Conservation (phyloP, 108 stramenopile species). For the Pelagomonas calceolata region DNA sequence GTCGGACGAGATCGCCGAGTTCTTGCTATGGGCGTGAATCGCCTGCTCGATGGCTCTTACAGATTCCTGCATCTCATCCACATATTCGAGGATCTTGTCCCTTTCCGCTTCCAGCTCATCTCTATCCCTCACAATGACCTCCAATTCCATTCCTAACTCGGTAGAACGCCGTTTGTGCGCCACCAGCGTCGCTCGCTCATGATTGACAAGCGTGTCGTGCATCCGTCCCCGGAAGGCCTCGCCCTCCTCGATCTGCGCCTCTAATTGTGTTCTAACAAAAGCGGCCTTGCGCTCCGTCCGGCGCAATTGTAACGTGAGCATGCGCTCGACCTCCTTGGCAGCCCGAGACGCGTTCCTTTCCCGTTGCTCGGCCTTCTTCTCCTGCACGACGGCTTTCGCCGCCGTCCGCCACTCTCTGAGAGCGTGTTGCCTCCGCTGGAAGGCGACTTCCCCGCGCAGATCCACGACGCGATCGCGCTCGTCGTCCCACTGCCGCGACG, state of each 20-base stretch:
- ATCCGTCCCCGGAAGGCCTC: slow-evolving; percentile 8
- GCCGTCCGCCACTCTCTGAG: no score
- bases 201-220: slow-evolving; percentile 16
- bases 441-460: not conserved
- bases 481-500: not conserved
- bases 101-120: slow-evolving; percentile 15
- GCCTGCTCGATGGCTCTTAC: slow-evolving; percentile 12
- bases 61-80: slow-evolving; percentile 10
- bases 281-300: not conserved
- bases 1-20: slow-evolving; percentile 14
- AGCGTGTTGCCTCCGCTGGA: no score
- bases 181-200: slow-evolving; percentile 13
- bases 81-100: not conserved
- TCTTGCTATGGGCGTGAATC: slow-evolving; percentile 12
- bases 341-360: not conserved
- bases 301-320: no score
- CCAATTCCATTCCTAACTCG: slow-evolving; percentile 9
- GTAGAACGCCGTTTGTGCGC: slow-evolving; percentile 11
- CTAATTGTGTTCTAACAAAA: not conserved
- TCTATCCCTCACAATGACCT: slow-evolving; percentile 5
- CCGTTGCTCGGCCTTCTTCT: slow-evolving; percentile 4
- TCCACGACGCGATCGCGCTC: slow-evolving; percentile 4
- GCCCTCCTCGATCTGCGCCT: slow-evolving; percentile 5
- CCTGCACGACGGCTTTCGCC: not conserved
- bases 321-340: no score